Evolutionary conservation across 1,139 yeast genomes (phyloP), one percentile per base, ranked within the genome.

Genomic region (Saccharomyces hybrid): DNA sequence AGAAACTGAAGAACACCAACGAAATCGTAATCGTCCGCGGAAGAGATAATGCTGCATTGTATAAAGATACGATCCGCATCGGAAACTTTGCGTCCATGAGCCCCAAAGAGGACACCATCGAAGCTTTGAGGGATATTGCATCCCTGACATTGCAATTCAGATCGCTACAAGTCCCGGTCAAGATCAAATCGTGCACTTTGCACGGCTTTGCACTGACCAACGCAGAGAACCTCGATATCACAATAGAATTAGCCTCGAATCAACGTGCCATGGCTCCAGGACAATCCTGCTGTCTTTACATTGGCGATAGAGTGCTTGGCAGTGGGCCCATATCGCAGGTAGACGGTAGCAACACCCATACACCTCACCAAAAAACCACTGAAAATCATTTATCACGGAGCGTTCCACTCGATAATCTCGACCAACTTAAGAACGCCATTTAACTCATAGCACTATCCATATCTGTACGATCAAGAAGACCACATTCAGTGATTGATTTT

Each of bases 221-320:
- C n/a, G 57, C 72, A 87, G 41, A 59, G 59, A 1, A 9, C 27
- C 46, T 50, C 23, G 30, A 23, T 11, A 16, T 50, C 13, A 42
- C 46, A 9, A 25, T 51, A 26, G 2, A 51, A 1, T 20, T 30
- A 32, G 50, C 53, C 42, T 70, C 75, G 3, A 69, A 72, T 32
- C 82, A 80, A 41, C 72, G 91, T 51, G 97, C 96, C 0, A 80
- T 93, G 67, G 93, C 97, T 0, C 89, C 95, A 0, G 99, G 98
- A 0, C 99, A 93, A 68, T 84, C 80, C 61, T 72, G 90, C 25
- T 96, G 88, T 0, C 68, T 91, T 9, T 93, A 91, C 68, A 73
- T 77, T 48, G 80, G 78, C 1, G 84, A 82, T 52, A 73, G 81
- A 54, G 85, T 95, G 0, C 68, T 93, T 16, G 98, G 98, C 0